Conservation (phyloP, 495 filamentous ascomycete genomes). For the Hypomontagnella submonticulosa region DNA sequence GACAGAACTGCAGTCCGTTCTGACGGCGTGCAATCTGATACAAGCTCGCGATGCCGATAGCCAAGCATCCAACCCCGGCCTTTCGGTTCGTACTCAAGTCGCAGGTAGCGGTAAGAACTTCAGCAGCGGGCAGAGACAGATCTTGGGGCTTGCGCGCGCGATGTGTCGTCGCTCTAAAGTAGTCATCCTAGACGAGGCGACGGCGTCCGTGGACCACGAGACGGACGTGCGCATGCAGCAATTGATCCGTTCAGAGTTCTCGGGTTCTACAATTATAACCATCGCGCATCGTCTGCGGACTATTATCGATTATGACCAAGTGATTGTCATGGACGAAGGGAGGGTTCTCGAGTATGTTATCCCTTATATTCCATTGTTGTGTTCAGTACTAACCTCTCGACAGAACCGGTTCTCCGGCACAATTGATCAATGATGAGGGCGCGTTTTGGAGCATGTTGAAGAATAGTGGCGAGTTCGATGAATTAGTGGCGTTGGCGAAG, state of each 20-base stretch:
- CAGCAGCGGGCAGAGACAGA: slow-evolving; percentile 29
- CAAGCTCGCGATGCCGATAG: neutral
- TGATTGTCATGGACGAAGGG: slow-evolving; percentile 48
- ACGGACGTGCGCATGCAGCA: slow-evolving; percentile 68
- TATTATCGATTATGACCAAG: slow-evolving; percentile 56
- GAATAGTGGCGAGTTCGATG: slow-evolving; percentile 29
- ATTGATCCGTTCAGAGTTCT: slow-evolving; percentile 66
- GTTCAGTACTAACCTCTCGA: slow-evolving; percentile 3
- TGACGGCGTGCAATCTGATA: slow-evolving; percentile 52
- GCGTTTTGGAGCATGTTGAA: slow-evolving; percentile 34
- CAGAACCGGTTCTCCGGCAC: slow-evolving; percentile 18
- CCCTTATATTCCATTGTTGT: neutral
- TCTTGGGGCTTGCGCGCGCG: slow-evolving; percentile 28
- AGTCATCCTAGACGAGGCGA: slow-evolving; percentile 51
- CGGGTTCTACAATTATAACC: slow-evolving; percentile 64
- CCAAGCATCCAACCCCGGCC: neutral
- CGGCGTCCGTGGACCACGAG: slow-evolving; percentile 60
- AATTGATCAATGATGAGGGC: slow-evolving; percentile 19
- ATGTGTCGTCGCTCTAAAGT: slow-evolving; percentile 48
- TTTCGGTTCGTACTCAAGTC: slow-evolving; percentile 16
- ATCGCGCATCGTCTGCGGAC: slow-evolving; percentile 69
- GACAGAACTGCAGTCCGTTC: slow-evolving; percentile 64
- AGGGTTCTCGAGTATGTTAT: slow-evolving; percentile 45
- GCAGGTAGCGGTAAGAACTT: slow-evolving; percentile 27
- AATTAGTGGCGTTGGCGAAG: slow-evolving; percentile 15